phyloP scores from a whole-genome alignment of 2,329 filamentous ascomycete species.

The Thielaviopsis populi region DNA sequence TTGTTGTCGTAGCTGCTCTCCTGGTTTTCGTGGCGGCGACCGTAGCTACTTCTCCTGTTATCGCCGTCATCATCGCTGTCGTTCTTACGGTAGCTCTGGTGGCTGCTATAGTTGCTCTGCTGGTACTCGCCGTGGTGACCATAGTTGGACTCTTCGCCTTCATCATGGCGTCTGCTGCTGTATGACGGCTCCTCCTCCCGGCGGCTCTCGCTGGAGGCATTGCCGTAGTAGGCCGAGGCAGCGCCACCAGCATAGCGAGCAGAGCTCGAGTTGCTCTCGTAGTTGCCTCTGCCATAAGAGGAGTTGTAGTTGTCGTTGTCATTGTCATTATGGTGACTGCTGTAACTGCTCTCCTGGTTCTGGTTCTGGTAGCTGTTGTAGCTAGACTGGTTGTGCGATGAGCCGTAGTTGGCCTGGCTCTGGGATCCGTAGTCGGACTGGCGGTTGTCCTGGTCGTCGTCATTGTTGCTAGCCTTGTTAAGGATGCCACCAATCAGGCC shows the following conservation, averaged over 20 bases:
- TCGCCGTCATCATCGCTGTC: slow-evolving; percentile 8
- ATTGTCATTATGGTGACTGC: slow-evolving; percentile 2
- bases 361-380: too few relatives aligned
- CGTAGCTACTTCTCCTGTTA: slow-evolving; percentile 9
- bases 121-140: not conserved
- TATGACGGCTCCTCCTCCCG: slow-evolving; percentile 8
- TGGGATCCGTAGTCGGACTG: slow-evolving; percentile 41
- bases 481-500: slow-evolving; percentile 51
- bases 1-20: slow-evolving; percentile 8
- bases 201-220: slow-evolving; percentile 31
- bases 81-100: slow-evolving; percentile 17
- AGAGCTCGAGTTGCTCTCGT: slow-evolving; percentile 18
- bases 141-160: slow-evolving; percentile 13
- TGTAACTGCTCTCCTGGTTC: slow-evolving; percentile 12
- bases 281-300: slow-evolving; percentile 3
- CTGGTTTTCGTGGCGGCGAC: slow-evolving; percentile 10
- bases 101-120: slow-evolving; percentile 16
- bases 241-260: slow-evolving; percentile 30
- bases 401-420: slow-evolving; percentile 45
- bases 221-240: slow-evolving; percentile 35
- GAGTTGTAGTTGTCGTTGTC: slow-evolving; percentile 6
- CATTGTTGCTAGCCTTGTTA: slow-evolving; percentile 32
- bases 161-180: slow-evolving; percentile 19
- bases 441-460: slow-evolving; percentile 26
- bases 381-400: slow-evolving; percentile 46